Base-by-base conservation (phyloP, 2,329 filamentous ascomycete species). In the Zymoseptoria crescenta region DNA sequence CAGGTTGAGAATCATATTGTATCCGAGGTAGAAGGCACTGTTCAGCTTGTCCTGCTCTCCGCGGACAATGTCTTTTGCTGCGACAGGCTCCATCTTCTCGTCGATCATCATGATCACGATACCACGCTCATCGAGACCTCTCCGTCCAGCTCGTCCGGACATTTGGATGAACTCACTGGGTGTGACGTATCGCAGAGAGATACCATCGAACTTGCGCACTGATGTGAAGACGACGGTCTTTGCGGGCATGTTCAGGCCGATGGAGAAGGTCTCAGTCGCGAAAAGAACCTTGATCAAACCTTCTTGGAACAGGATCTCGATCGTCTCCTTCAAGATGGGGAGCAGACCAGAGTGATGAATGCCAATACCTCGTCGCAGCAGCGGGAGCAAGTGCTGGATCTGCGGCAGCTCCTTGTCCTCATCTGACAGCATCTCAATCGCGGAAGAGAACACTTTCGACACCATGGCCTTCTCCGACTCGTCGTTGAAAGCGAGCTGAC, bases 61-160 rank as follows among this genome's bases (percentile, higher is more conserved):
- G 56, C 94, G 91, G 10, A 99, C 94, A 67, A 99, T 96, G 64
- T 89, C 87, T 75, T 96, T 96, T 49, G 94, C 93, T n/a, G 88
- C 86, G 1, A 90, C 86, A 1, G 94, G 94, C 70, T 99, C 94
- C 79, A 99, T 93, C 77, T 94, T 91, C 74, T 95, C 89, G 70
- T 95, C 88, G 62, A 99, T 89, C 93, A 99, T 97, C 91, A 99
- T 97, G 73, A 99, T 97, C 67, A 99, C 94, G 67, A 97, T 95
- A 82, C 94, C 94, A 65, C 94, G 88, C 63, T 96, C 92, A 77
- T 99, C 94, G 57, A 99, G 87, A 76, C 94, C 94, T 84, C 94
- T 87, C 82, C 94, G 89, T 72, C 94, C 94, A 60, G 94, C 94
- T 75, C 94, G 89, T 62, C 94, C 94, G 56, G 94, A 96, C 94